Percentiles rank a stretch among this genome's conserved stretches.
These are phyloP conservation scores for Termitomyces sp. DNA, from an alignment of 768 basidiomycete species.

Conservation along the genomic window DNA sequence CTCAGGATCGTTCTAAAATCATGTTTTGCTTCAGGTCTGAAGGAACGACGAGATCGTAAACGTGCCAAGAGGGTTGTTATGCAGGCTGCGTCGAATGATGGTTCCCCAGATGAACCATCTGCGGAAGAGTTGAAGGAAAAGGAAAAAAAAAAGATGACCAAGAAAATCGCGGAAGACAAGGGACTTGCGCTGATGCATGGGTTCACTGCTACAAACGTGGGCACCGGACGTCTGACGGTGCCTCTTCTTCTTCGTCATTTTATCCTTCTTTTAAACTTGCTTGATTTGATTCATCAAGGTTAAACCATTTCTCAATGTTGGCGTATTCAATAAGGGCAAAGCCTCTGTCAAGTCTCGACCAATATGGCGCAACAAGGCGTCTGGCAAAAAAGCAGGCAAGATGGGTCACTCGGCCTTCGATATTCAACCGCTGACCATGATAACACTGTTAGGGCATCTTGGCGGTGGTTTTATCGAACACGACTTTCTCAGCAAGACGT, in stretches of 20 bases:
- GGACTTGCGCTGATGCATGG: constrained; percentile 61
- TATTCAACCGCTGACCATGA: neutral
- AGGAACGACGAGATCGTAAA: constrained; percentile 64
- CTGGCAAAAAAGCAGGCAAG: constrained; percentile 25
- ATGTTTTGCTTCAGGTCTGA: constrained; percentile 42
- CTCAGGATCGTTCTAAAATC: too few species aligned
- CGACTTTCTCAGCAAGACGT: constrained; percentile 9
- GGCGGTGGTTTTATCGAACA: constrained; percentile 2
- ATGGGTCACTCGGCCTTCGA: neutral
- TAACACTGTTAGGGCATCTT: neutral
- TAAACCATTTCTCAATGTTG: constrained; percentile 40
- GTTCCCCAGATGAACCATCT: constrained; percentile 13
- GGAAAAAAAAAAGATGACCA: constrained; percentile 21
- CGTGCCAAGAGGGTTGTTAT: constrained; percentile 56
- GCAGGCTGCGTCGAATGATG: constrained; percentile 24
- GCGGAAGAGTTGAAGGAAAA: constrained; percentile 13
- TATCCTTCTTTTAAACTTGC: neutral
- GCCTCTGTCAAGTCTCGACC: constrained; percentile 44
- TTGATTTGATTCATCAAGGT: constrained; percentile 28
- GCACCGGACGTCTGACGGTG: constrained; percentile 62
- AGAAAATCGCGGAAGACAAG: constrained; percentile 29
- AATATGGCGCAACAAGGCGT: constrained; percentile 15
- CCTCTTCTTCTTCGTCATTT: constrained; percentile 9
- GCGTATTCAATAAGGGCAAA: constrained; percentile 66
- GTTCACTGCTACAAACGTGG: constrained; percentile 60